Evolutionary conservation across 1,284 basidiomycete species (phyloP).

Genomic region (Tremellales sp.): DNA sequence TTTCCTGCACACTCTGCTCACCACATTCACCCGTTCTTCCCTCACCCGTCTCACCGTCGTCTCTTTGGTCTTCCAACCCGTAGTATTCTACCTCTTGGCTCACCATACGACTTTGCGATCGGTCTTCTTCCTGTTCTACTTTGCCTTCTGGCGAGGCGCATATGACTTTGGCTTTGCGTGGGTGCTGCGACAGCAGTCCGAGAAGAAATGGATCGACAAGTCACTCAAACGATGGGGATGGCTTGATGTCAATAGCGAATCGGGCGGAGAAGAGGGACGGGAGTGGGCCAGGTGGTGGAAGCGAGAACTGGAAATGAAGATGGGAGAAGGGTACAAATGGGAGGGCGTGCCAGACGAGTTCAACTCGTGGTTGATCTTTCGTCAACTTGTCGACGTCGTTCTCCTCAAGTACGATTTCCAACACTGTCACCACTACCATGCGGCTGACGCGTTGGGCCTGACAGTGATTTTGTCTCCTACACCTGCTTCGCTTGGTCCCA

Average conservation of each 20-base stretch:
- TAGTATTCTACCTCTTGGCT: conserved; percentile 68
- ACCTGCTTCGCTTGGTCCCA: conserved; percentile 92
- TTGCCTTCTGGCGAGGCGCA: conserved; percentile 86
- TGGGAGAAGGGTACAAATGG: conserved; percentile 87
- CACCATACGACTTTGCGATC: conserved; percentile 52
- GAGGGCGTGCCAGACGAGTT: conserved; percentile 59
- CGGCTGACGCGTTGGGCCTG: not conserved
- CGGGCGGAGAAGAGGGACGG: conserved; percentile 55
- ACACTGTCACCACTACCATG: not conserved
- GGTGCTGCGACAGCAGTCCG: conserved; percentile 89
- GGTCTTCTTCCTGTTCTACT: conserved; percentile 52
- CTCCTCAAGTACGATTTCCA: conserved; percentile 71
- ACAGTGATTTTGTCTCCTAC: conserved; percentile 89
- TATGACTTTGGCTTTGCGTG: conserved; percentile 94
- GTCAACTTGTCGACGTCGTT: conserved; percentile 83
- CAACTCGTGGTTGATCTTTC: conserved; percentile 51
- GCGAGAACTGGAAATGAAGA: conserved; percentile 81
- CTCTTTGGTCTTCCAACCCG: conserved; percentile 71
- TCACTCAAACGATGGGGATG: conserved; percentile 76
- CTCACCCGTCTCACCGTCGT: conserved; percentile 82
- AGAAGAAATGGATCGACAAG: conserved; percentile 85
- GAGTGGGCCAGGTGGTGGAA: conserved; percentile 74
- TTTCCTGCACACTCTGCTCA: conserved; percentile 84
- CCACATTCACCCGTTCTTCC: conserved; percentile 86
- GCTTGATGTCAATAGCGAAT: conserved; percentile 61